These are phyloP conservation scores for Rugonectria rugulosa DNA, from an alignment of 2,329 filamentous ascomycete species.

Conservation along the genomic window DNA sequence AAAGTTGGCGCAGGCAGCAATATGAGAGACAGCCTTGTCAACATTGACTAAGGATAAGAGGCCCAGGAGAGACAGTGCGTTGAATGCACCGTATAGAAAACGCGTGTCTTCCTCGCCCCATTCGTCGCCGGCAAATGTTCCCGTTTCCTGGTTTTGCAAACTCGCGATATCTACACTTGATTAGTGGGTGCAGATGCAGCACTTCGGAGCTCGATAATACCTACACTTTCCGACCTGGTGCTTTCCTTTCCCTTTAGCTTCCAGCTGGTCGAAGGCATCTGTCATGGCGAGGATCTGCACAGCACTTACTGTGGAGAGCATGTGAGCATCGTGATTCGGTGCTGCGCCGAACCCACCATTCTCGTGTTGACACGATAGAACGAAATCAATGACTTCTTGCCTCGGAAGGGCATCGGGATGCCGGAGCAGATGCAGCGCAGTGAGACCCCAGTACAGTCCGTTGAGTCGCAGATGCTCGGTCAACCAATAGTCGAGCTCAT, in stretches of 20 bases:
- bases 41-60: slow-evolving; percentile 79
- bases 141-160: slow-evolving; percentile 81
- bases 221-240: slow-evolving; percentile 80
- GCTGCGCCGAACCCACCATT: slow-evolving; percentile 93
- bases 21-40: slow-evolving; percentile 78
- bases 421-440: slow-evolving; percentile 83
- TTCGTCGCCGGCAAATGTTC: slow-evolving; percentile 91
- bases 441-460: slow-evolving; percentile 96
- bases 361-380: slow-evolving; percentile 91
- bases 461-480: slow-evolving; percentile 96
- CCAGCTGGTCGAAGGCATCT: slow-evolving; percentile 84
- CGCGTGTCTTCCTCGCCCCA: slow-evolving; percentile 97
- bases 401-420: slow-evolving; percentile 83
- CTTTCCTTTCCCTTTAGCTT: slow-evolving; percentile 70
- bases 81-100: slow-evolving; percentile 90
- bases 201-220: slow-evolving; percentile 44
- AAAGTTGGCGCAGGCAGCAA: slow-evolving; percentile 87
- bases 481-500: slow-evolving; percentile 97
- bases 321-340: slow-evolving; percentile 92
- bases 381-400: slow-evolving; percentile 84
- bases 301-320: slow-evolving; percentile 94
- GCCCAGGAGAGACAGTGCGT: slow-evolving; percentile 84
- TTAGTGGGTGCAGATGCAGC: slow-evolving; percentile 31
- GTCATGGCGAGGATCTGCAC: slow-evolving; percentile 91
- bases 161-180: slow-evolving; percentile 71